Base-by-base conservation (phyloP, 345 rosid genomes). In the Geranium brycei region DNA sequence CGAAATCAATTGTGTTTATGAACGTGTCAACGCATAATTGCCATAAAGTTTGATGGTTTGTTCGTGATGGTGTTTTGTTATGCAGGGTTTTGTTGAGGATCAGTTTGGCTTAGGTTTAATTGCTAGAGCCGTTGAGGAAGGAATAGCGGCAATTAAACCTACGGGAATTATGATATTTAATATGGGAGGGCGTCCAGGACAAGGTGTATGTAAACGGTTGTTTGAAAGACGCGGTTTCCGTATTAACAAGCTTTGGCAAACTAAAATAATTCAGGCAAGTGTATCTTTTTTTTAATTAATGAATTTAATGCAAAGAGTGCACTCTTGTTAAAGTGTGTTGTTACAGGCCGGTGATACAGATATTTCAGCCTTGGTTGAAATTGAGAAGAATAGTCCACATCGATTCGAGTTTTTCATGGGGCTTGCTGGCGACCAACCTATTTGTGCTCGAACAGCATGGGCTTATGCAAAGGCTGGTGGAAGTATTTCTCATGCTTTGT, bases 381-480 rank as follows among this genome's bases (percentile, higher is more conserved):
- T 92, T 77, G 98, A 92, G 81, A 89, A 91, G 77, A 92, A 84
- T 77, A 89, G 96, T 75, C 98, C 91, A 12, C 98, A 89, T 71
- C 86, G 96, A 62, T 92, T 92, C 80, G 98, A 92, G 79, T 92
- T 92, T 75, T 92, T 89, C 75, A 92, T 92, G 98, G 98, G 96
- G 73, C 93, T 85, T 68, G 78, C 89, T 35, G 92, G 88, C 67
- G 98, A 92, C 77, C 89, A 86, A 72, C 96, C 93, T 62, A 81
- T 92, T 64, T 92, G 96, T 84, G 98, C 98, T 75, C 89, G 96
- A 72, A 89, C 98, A 65, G 96, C 96, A 67, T 89, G 98, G 98
- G 98, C 98, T 19, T 92, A 92, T 72, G 96, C 93, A 66, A 82
- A 84, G 73, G 83, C 88, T 65, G 95, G 96, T 68, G 98, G 96